Base-by-base conservation (phyloP, 2,329 filamentous ascomycete species). In the Fusarium longipes region DNA sequence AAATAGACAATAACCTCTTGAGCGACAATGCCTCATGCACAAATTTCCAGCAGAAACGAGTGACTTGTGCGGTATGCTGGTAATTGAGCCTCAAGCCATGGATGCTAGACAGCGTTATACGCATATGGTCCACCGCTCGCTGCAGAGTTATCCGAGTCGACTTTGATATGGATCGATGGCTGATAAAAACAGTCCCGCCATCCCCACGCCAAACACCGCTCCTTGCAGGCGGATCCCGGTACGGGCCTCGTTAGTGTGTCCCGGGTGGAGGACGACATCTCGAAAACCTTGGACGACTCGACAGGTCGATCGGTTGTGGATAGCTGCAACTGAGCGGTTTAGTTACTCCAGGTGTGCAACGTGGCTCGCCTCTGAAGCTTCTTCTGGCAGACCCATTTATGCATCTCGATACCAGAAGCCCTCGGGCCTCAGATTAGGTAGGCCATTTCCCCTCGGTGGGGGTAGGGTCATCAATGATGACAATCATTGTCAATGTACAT, bases 281-380 rank as follows among this genome's bases (percentile, higher is more conserved):
- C 57, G 27, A 60, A 60, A 57, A 44, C 58, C 51, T 70, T 72
- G 63, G 57, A 68, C 70, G 70, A 51, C 36, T 63, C 35, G 60
- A 44, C 51, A 45, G 44, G 59, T 63, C 44, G 50, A 57, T 57
- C 45, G 57, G 65, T 48, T 53, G 58, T 60, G 57, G 54, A 59
- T 57, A 49, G 63, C 71, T 73, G 71, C 65, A 67, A 70, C 68
- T 73, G 71, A 73, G 70, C 69, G 73, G 72, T 70, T 70, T 73
- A 73, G 68, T 63, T 71, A 71, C 70, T 65, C 65, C 70, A 71
- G 66, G 57, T 58, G 68, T 77, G 76, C 76, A 77, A 77, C 76
- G 76, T 77, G 76, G 76, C 76, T 74, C 73, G 72, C 66, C 64
- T 75, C 67, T 69, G 63, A 67, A 70, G 70, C 67, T 64, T 71